These are phyloP conservation scores for Dactylorhiza incarnata DNA, from an alignment of 106 monocot species.

Conservation along the genomic window DNA sequence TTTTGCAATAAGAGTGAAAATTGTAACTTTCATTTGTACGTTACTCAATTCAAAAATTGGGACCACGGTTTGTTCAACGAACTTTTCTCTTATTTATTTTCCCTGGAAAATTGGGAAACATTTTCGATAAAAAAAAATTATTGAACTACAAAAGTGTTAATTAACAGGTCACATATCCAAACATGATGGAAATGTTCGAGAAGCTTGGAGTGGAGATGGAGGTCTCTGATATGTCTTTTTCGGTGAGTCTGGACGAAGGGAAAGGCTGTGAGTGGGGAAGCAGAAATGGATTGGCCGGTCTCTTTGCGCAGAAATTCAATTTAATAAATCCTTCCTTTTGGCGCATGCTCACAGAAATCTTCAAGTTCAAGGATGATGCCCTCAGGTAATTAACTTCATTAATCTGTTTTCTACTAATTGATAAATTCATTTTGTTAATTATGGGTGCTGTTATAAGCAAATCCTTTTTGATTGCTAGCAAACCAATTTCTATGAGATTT, in stretches of 20 bases:
- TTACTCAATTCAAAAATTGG: no score
- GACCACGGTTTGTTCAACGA: no score
- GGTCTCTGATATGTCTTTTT: slow-evolving; percentile 83
- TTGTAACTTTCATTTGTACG: no score
- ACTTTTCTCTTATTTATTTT: no score
- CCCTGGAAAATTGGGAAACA: no score
- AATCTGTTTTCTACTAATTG: no score
- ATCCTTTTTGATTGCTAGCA: no score
- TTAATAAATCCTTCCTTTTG: slow-evolving; percentile 62
- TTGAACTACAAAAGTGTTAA: background rate
- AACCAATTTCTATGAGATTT: no score
- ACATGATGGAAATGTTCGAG: slow-evolving; percentile 84
- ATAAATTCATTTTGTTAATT: no score
- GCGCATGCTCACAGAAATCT: slow-evolving; percentile 61
- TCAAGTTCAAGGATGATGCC: slow-evolving; percentile 67
- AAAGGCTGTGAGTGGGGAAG: slow-evolving; percentile 89
- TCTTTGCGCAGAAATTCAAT: slow-evolving; percentile 83
- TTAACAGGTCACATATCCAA: slow-evolving; percentile 84
- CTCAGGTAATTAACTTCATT: slow-evolving; percentile 23
- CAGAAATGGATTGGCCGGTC: slow-evolving; percentile 47
- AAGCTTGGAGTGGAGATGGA: slow-evolving; percentile 70
- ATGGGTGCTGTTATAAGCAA: no score
- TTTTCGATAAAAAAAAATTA: no score
- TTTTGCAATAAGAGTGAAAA: no score
- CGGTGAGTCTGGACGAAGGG: slow-evolving; percentile 66